Base-by-base conservation (phyloP, 225 moss, liverwort and hornwort species). In the Rhytidiadelphus loreus region DNA sequence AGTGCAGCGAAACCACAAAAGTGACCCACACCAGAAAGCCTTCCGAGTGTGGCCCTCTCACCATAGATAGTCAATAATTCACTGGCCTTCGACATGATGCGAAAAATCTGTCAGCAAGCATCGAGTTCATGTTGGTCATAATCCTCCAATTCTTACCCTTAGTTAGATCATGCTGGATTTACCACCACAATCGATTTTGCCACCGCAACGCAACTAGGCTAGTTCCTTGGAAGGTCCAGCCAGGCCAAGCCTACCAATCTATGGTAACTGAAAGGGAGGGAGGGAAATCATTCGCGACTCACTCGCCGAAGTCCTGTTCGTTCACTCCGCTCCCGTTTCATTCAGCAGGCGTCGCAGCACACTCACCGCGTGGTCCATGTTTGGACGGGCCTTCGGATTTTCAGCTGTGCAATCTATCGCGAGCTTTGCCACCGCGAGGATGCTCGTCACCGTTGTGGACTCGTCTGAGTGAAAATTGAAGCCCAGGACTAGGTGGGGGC, bases 361-460 rank as follows among this genome's bases (percentile, higher is more conserved):
- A 86, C 93, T 98, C 48, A 98, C 96, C 7, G 91, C 95, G 69
- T 94, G 92, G 37, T 95, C 91, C 96, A 98, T 96, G 66, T 94
- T 95, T 19, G 96, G 98, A 12, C 96, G 95, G 16, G 94, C 93
- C 65, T 93, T 91, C 11, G 95, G 96, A 6, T 43, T 10, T 14
- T 6, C 21, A 9, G 93, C 95, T 13, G 95, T 96, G 87, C 98
- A 96, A 61, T 96, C 94, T 32, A 95, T 93, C 8, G 96, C 96
- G 61, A 98, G 86, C 91, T 96, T 93, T 29, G 95, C 92, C 37
- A 98, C 94, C 8, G 73, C 92, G 41, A 86, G 50, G 33, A 95
- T 89, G 18, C 89, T 88, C 82, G 88, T 76, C 81, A 90, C 87
- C 33, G 86, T 83, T 9, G 1, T 39, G 15, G 81, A 41, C 39